Percentiles rank a stretch among this genome's conserved stretches.
Evolutionary conservation across 2,329 filamentous ascomycete genomes (phyloP).

Genomic region (Colletotrichum musae): DNA sequence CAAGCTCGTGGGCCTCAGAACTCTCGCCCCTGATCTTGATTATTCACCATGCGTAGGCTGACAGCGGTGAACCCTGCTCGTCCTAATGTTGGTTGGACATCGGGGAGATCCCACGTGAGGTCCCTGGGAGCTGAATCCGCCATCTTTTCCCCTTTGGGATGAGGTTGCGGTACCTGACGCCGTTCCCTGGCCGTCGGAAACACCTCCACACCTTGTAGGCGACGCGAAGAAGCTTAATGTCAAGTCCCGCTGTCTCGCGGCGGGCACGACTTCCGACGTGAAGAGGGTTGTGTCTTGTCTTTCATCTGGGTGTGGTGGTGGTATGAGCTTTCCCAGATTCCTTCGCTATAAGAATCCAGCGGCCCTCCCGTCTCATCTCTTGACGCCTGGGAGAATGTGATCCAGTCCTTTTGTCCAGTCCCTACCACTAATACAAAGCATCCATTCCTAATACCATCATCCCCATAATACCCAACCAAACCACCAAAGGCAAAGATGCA

Average conservation of each 20-base stretch:
- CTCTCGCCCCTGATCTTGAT: neutral
- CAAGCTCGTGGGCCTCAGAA: neutral
- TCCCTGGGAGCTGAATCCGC: slow-evolving; percentile 26
- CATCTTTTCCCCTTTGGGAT: slow-evolving; percentile 30
- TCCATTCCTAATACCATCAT: neutral
- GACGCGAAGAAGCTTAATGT: slow-evolving; percentile 25
- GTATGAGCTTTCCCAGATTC: neutral
- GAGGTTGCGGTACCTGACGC: slow-evolving; percentile 40
- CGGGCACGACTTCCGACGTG: slow-evolving; percentile 9
- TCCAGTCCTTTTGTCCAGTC: neutral
- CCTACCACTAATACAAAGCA: no score
- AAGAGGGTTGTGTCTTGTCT: neutral
- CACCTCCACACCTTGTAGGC: neutral
- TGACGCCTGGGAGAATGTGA: neutral
- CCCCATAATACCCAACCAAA: neutral
- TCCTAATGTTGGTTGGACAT: slow-evolving; percentile 7
- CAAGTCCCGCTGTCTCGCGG: neutral
- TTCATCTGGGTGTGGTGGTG: neutral
- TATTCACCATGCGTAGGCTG: neutral
- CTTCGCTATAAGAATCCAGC: slow-evolving; percentile 29
- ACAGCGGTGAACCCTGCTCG: neutral
- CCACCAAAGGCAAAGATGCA: slow-evolving; percentile 17
- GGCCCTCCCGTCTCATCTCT: neutral
- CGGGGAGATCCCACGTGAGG: slow-evolving; percentile 29
- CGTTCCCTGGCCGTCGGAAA: slow-evolving; percentile 4